Percentiles rank a stretch among this genome's conserved stretches.
Conservation (phyloP, 2,329 filamentous ascomycete species). For the Moelleriella libera region DNA sequence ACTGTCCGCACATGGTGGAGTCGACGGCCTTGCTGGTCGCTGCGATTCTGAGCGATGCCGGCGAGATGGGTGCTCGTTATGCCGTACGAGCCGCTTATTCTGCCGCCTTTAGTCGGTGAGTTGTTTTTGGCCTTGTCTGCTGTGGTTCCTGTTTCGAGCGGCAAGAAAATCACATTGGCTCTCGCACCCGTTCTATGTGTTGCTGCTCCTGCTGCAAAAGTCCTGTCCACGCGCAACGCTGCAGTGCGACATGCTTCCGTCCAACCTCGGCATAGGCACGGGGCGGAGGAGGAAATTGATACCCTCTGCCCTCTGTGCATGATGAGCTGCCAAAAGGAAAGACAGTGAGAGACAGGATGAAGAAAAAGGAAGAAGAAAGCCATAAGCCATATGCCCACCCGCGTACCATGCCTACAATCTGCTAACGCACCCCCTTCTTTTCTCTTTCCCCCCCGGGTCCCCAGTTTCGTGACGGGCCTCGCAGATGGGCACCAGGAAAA, state of each 20-base stretch:
- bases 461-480: conserved; percentile 66
- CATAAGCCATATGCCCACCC: too few species aligned
- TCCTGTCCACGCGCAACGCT: not conserved
- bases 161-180: too few species aligned
- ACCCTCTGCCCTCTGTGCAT: not conserved
- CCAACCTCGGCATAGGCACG: not conserved
- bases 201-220: not conserved
- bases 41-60: conserved; percentile 48
- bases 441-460: not conserved
- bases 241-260: not conserved
- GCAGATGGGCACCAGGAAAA: conserved; percentile 60
- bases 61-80: conserved; percentile 27
- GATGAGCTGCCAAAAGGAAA: not conserved
- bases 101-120: conserved; percentile 59
- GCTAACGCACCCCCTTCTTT: not conserved
- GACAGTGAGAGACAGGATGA: too few species aligned
- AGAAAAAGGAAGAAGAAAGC: too few species aligned
- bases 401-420: not conserved
- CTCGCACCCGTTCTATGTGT: too few species aligned
- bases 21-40: conserved; percentile 61
- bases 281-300: not conserved
- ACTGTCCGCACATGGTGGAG: conserved; percentile 67
- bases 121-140: conserved; percentile 6
- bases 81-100: conserved; percentile 57
- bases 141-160: not conserved